These are phyloP conservation scores for Ophiostoma ulmi DNA, from an alignment of 2,329 filamentous ascomycete genomes.

Conservation along the genomic window DNA sequence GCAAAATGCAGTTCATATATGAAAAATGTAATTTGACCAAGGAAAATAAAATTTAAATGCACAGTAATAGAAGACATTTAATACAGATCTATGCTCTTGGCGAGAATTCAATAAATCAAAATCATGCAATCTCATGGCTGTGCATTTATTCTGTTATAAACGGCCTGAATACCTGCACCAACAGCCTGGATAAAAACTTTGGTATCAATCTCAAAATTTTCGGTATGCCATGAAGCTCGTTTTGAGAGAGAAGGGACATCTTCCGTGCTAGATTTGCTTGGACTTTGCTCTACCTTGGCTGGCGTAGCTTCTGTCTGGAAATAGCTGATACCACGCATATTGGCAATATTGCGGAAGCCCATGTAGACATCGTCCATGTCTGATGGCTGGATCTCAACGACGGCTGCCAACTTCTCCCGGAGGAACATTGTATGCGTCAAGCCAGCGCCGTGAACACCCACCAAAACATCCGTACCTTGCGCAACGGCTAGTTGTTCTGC, in stretches of 20 bases:
- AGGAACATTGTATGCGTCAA: conserved; percentile 42
- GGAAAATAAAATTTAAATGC: neutral
- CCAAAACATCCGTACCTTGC: conserved; percentile 38
- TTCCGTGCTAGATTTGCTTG: neutral
- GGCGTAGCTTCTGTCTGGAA: conserved; percentile 35
- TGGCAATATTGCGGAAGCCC: conserved; percentile 41
- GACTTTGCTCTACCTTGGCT: neutral
- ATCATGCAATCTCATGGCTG: conserved; percentile 19
- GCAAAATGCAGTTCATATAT: too few relatives aligned
- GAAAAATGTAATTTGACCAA: neutral
- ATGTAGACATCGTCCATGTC: conserved; percentile 34
- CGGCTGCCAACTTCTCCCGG: conserved; percentile 31
- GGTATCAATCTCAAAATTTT: conserved; percentile 19
- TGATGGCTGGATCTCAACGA: conserved; percentile 42
- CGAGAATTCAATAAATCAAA: neutral
- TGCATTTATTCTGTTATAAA: conserved; percentile 22
- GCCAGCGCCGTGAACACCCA: conserved; percentile 42
- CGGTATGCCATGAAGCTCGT: conserved; percentile 18
- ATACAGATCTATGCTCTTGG: neutral
- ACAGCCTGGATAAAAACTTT: conserved; percentile 20
- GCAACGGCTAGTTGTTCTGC: conserved; percentile 35
- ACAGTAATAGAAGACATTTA: neutral
- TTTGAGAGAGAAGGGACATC: neutral
- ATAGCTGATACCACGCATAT: conserved; percentile 37
- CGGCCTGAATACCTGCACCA: conserved; percentile 21